Evolutionary conservation across 2,329 filamentous ascomycete genomes (phyloP), one percentile per base, ranked within the genome.

Genomic region (Arthrobotrys sphaeroides): DNA sequence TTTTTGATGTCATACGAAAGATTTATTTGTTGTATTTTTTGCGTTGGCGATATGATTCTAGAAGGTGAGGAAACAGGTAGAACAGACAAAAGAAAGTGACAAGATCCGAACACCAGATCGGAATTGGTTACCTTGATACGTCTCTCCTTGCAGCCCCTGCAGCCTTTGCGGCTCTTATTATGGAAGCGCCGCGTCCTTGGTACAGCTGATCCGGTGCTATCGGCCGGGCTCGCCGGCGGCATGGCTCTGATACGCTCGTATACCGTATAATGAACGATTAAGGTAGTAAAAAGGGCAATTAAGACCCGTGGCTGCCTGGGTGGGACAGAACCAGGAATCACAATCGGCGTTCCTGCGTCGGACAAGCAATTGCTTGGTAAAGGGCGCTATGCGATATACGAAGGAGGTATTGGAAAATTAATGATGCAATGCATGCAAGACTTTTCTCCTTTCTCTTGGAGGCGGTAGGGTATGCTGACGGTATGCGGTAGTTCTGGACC

Each of bases 121-220:
- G 61, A 36, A 55, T 42, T 49, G 18, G n/a, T 7, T 68, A 74
- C 70, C 70, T 74, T 74, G 16, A 74, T 74, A 16, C 62, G 70
- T 36, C 62, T 55, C 36, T 74, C 70, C 16, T 74, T 74, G 47
- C 70, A 74, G 18, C 62, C 62, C 43, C 43, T 74, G 62, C 70
- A 74, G 28, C 70, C 70, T 13, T 36, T 31, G 45, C 70, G 70
- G 57, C 70, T 74, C 62, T 74, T 74, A 33, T 74, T 74, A 22
- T 74, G 70, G 55, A 74, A 74, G 9, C 70, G 70, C 18, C 70
- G 70, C 3, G 70, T 62, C 36, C 62, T 53, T 13, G 51, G 51
- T 38, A 55, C 31, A 18, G 43, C 24, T 18, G 31, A 40, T 31
- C 31, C 31, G 43, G 43, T 53, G 22, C 40, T 70, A 20, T 26